Evolutionary conservation across 768 basidiomycete genomes (phyloP).

Genomic region (Bullera alba): DNA sequence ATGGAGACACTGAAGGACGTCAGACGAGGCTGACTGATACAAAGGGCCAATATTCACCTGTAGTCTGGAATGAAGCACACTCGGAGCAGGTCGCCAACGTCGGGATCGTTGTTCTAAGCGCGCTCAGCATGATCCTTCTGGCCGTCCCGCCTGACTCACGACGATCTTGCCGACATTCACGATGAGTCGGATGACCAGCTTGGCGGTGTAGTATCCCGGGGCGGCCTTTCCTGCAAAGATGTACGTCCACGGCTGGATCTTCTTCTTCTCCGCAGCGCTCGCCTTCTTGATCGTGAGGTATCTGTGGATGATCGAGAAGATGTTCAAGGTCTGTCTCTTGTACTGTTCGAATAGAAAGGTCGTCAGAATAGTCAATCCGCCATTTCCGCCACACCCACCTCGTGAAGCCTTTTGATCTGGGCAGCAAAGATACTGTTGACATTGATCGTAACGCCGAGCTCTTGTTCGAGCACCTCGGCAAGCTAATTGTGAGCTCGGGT

Average conservation of each 20-base stretch:
- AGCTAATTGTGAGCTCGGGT: conserved; percentile 10
- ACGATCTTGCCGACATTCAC: conserved; percentile 77
- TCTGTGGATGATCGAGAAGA: conserved; percentile 59
- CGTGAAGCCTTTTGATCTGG: conserved; percentile 70
- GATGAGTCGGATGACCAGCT: conserved; percentile 88
- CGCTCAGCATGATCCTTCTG: background rate
- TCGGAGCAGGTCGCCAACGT: conserved; percentile 70
- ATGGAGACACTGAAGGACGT: conserved; percentile 34
- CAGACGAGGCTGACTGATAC: background rate
- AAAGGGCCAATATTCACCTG: conserved; percentile 44
- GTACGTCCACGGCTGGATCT: conserved; percentile 65
- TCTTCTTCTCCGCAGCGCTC: conserved; percentile 69
- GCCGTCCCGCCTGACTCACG: conserved; percentile 32
- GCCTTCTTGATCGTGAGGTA: conserved; percentile 75
- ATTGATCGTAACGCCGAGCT: conserved; percentile 40
- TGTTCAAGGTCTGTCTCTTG: conserved; percentile 88
- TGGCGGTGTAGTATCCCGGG: conserved; percentile 81
- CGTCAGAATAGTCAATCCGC: background rate
- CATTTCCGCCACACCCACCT: conserved; percentile 55
- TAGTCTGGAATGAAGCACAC: conserved; percentile 97
- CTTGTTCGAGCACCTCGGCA: conserved; percentile 35
- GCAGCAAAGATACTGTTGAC: conserved; percentile 42
- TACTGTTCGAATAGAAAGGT: conserved; percentile 26
- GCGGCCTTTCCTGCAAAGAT: conserved; percentile 98
- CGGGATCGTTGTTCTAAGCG: conserved; percentile 61